Percentiles rank a stretch among this genome's conserved stretches.
Conservation (phyloP, 2,329 filamentous ascomycete species). For the Fusarium sp. region DNA sequence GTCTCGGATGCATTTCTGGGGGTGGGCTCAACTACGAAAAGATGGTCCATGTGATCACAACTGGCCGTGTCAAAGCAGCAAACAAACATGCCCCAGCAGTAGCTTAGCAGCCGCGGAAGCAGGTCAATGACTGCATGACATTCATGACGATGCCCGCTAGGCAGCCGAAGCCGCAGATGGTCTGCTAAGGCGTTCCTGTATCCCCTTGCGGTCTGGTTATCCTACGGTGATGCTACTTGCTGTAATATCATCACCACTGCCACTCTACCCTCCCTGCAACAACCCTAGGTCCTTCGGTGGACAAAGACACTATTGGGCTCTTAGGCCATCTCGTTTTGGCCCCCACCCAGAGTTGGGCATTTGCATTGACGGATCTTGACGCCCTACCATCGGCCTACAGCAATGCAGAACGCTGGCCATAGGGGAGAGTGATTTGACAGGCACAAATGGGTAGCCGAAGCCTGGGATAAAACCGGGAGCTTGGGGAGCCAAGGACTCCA, state of each 20-base stretch:
- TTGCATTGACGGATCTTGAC: constrained; percentile 37
- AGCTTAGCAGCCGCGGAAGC: constrained; percentile 32
- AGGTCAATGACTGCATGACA: constrained; percentile 47
- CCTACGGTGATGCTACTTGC: constrained; percentile 24
- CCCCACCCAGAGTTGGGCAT: constrained; percentile 45
- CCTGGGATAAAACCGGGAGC: constrained; percentile 38
- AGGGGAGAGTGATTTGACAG: constrained; percentile 33
- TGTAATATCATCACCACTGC: constrained; percentile 25
- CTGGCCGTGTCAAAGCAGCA: constrained; percentile 39
- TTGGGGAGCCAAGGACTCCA: constrained; percentile 36
- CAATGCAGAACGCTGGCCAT: constrained; percentile 23
- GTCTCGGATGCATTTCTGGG: constrained; percentile 39
- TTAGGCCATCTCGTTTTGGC: constrained; percentile 36
- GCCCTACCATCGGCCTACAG: constrained; percentile 37
- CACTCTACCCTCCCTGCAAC: constrained; percentile 21
- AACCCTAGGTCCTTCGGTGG: constrained; percentile 44
- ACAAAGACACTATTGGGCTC: constrained; percentile 31
- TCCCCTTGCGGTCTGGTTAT: constrained; percentile 23
- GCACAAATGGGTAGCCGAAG: constrained; percentile 28
- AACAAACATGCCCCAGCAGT: constrained; percentile 38
- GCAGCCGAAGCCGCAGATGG: constrained; percentile 12
- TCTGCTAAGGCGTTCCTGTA: constrained; percentile 20
- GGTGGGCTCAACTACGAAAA: constrained; percentile 43
- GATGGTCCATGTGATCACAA: constrained; percentile 46
- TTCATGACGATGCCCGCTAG: constrained; percentile 35